phyloP scores from a whole-genome alignment of 768 basidiomycete species.

The Boletellus sp. region DNA sequence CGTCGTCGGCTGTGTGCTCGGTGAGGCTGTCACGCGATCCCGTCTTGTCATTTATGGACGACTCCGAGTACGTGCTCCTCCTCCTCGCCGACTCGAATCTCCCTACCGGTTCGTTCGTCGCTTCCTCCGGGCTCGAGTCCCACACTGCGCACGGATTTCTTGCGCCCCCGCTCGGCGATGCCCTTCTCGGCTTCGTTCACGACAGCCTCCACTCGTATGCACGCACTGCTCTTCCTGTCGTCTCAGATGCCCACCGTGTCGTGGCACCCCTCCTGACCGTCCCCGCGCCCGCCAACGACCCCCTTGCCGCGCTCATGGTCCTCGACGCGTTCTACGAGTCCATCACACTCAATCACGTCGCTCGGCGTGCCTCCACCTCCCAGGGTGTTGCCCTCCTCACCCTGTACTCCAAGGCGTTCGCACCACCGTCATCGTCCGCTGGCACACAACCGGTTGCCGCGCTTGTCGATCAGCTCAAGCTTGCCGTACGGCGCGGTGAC shows the following conservation, averaged over 20 bases:
- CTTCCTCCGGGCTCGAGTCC: constrained; percentile 90
- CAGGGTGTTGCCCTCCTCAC: constrained; percentile 93
- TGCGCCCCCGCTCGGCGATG: constrained; percentile 17
- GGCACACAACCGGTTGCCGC: constrained; percentile 11
- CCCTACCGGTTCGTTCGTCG: constrained; percentile 95
- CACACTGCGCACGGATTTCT: constrained; percentile 82
- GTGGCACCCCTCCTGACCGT: constrained; percentile 19
- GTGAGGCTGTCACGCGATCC: not conserved
- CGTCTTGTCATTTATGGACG: constrained; percentile 28
- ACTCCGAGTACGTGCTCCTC: constrained; percentile 69
- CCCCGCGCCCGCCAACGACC: constrained; percentile 11
- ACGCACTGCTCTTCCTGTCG: constrained; percentile 71
- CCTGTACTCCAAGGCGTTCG: constrained; percentile 79
- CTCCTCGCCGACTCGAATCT: constrained; percentile 89
- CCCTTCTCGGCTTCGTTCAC: constrained; percentile 56
- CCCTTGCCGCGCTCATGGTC: constrained; percentile 43
- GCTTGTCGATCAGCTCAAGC: constrained; percentile 69
- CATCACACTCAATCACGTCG: constrained; percentile 87
- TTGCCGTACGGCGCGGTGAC: constrained; percentile 58
- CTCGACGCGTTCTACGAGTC: constrained; percentile 79
- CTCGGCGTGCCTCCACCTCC: constrained; percentile 79
- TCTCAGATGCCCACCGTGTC: constrained; percentile 62
- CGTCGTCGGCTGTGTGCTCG: not conserved
- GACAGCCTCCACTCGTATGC: constrained; percentile 79
- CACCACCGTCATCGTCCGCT: constrained; percentile 43